Conservation (phyloP, 2,329 filamentous ascomycete species). For the Pseudogymnoascus destructans region DNA sequence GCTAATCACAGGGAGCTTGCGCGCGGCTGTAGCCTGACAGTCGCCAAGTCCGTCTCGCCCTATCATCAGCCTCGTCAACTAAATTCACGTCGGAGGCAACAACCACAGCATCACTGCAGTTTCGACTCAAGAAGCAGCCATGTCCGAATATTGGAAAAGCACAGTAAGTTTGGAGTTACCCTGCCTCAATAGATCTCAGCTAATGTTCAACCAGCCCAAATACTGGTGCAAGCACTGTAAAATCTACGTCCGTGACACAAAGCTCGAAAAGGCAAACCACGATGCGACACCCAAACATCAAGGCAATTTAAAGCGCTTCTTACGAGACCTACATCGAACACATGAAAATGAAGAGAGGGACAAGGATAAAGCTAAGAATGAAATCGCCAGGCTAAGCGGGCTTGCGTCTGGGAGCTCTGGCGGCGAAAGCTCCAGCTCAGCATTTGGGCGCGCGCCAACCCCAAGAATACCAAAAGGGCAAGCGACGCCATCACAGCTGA, state of each 20-base stretch:
- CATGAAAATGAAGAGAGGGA: constrained; percentile 73
- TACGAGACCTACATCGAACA: constrained; percentile 75
- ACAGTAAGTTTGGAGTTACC: constrained; percentile 39
- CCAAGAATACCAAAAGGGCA: constrained; percentile 25
- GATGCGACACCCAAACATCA: constrained; percentile 80
- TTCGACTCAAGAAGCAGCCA: constrained; percentile 29
- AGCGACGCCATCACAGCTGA: constrained; percentile 50
- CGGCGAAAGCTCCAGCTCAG: constrained; percentile 16
- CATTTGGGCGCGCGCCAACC: constrained; percentile 18
- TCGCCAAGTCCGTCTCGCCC: neutral
- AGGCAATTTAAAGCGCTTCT: constrained; percentile 71
- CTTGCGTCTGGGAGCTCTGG: constrained; percentile 40
- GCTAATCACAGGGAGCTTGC: constrained; percentile 5
- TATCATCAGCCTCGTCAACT: constrained; percentile 6
- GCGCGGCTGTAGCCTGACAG: constrained; percentile 5
- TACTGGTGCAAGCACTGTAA: constrained; percentile 99
- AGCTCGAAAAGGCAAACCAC: constrained; percentile 79
- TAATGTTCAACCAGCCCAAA: constrained; percentile 44
- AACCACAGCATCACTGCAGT: neutral
- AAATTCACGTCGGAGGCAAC: neutral
- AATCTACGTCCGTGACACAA: constrained; percentile 80
- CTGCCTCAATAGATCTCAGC: neutral
- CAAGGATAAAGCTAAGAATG: constrained; percentile 67
- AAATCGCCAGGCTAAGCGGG: constrained; percentile 76
- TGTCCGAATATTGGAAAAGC: constrained; percentile 99